A percentile compares a stretch with the other conserved stretches of the same genome.
Conservation (phyloP, 192 early-diverging fungal genomes). For the Diversispora epigaea region DNA sequence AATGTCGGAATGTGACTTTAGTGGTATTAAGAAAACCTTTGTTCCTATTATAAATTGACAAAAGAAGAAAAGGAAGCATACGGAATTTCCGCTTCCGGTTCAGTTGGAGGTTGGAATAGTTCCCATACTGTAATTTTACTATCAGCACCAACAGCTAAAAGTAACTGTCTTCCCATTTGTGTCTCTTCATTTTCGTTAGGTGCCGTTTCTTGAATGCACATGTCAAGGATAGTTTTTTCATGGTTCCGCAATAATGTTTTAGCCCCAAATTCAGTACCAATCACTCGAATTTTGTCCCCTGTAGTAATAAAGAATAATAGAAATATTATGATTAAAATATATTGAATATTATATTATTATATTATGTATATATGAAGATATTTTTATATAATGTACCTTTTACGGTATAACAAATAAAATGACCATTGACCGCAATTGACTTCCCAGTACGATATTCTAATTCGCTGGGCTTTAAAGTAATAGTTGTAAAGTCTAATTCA, state of each 20-base stretch:
- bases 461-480: slow-evolving; percentile 42
- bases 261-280: slow-evolving; percentile 22
- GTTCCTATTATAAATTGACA: slow-evolving; percentile 10
- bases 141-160: slow-evolving; percentile 20
- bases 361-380: no score
- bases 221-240: slow-evolving; percentile 31
- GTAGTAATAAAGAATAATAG: background rate
- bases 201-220: slow-evolving; percentile 17
- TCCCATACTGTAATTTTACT: slow-evolving; percentile 33
- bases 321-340: background rate
- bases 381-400: slow-evolving; percentile 37
- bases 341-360: no score
- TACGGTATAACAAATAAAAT: slow-evolving; percentile 49
- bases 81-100: slow-evolving; percentile 28
- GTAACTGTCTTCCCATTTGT: background rate
- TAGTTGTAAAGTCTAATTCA: slow-evolving; percentile 43
- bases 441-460: slow-evolving; percentile 47
- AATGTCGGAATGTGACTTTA: background rate
- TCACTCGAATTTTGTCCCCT: slow-evolving; percentile 34
- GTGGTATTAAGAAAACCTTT: background rate
- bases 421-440: slow-evolving; percentile 45
- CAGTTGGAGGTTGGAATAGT: slow-evolving; percentile 8
- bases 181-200: background rate
- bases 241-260: slow-evolving; percentile 30
- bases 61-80: slow-evolving; percentile 14